phyloP scores from a whole-genome alignment of 805 yeast genomes.

The Kodamaea laetipori region DNA sequence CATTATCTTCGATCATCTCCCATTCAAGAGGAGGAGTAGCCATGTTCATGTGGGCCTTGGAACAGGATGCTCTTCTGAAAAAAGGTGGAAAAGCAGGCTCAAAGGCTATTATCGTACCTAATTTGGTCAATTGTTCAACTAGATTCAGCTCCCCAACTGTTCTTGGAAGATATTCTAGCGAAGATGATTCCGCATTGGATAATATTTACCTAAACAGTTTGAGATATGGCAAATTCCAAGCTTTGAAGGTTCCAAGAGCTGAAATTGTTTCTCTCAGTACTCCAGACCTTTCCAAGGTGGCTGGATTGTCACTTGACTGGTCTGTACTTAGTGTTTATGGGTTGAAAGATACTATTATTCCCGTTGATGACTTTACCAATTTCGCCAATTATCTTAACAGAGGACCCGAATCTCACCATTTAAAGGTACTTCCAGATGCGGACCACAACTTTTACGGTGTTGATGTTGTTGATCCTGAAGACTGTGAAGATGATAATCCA shows the following conservation, averaged over 20 bases:
- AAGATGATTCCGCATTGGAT: slow-evolving; percentile 18
- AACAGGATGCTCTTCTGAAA: slow-evolving; percentile 40
- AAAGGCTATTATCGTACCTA: slow-evolving; percentile 54
- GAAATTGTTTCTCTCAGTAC: slow-evolving; percentile 56
- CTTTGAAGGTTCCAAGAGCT: slow-evolving; percentile 43
- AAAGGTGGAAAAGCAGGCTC: slow-evolving; percentile 23
- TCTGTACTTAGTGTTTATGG: slow-evolving; percentile 74
- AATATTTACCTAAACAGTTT: slow-evolving; percentile 32
- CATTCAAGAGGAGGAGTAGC: slow-evolving; percentile 84
- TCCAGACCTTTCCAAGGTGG: slow-evolving; percentile 47
- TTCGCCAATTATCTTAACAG: slow-evolving; percentile 60
- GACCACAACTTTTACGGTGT: slow-evolving; percentile 80
- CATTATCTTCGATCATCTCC: slow-evolving; percentile 60
- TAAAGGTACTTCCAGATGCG: slow-evolving; percentile 64
- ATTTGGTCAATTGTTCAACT: slow-evolving; percentile 71
- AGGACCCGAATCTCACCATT: slow-evolving; percentile 50
- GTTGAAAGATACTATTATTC: slow-evolving; percentile 63
- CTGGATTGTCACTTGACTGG: slow-evolving; percentile 45
- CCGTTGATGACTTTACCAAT: slow-evolving; percentile 58
- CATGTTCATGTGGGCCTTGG: slow-evolving; percentile 68
- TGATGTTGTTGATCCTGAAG: slow-evolving; percentile 33
- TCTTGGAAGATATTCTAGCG: slow-evolving; percentile 36
- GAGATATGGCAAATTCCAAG: slow-evolving; percentile 52
- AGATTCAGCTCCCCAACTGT: slow-evolving; percentile 60
- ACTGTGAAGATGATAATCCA: slow-evolving; percentile 31